phyloP scores from a whole-genome alignment of 768 basidiomycete species.

The Trametes cinnabarina region DNA sequence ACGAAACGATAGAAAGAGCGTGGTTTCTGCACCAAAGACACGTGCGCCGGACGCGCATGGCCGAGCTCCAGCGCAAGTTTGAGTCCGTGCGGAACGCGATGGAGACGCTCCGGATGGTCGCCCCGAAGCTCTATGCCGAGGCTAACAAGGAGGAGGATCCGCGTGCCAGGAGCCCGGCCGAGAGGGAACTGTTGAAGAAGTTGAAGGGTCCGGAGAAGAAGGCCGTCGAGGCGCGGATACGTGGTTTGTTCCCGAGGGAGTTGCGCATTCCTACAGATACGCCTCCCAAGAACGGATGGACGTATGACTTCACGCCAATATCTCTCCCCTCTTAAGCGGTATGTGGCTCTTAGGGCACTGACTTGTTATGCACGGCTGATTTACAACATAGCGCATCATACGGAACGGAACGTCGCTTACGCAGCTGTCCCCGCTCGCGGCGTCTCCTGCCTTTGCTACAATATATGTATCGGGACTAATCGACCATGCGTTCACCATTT shows the following conservation, averaged over 20 bases:
- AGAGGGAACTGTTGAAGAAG: constrained; percentile 58
- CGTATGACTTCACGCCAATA: constrained; percentile 74
- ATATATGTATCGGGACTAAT: background rate
- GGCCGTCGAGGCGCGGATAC: constrained; percentile 72
- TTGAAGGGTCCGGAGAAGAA: constrained; percentile 65
- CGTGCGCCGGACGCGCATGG: constrained; percentile 63
- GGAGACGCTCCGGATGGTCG: constrained; percentile 66
- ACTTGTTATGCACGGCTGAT: background rate
- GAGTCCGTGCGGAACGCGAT: constrained; percentile 81
- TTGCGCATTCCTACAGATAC: constrained; percentile 84
- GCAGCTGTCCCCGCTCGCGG: background rate
- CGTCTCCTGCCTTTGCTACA: background rate
- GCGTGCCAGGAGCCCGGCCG: constrained; percentile 52
- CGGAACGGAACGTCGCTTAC: background rate
- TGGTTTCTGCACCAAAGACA: constrained; percentile 83
- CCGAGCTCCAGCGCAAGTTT: constrained; percentile 73
- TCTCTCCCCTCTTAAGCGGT: constrained; percentile 17
- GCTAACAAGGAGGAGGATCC: constrained; percentile 76
- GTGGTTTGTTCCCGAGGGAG: constrained; percentile 86
- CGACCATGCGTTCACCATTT: background rate
- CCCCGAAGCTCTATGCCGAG: constrained; percentile 60
- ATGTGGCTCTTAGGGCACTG: background rate
- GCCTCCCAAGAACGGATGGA: constrained; percentile 78
- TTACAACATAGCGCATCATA: no score
- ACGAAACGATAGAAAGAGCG: constrained; percentile 89